Conservation (phyloP, 352 stramenopile species). For the Phytopythium ostracodes region DNA sequence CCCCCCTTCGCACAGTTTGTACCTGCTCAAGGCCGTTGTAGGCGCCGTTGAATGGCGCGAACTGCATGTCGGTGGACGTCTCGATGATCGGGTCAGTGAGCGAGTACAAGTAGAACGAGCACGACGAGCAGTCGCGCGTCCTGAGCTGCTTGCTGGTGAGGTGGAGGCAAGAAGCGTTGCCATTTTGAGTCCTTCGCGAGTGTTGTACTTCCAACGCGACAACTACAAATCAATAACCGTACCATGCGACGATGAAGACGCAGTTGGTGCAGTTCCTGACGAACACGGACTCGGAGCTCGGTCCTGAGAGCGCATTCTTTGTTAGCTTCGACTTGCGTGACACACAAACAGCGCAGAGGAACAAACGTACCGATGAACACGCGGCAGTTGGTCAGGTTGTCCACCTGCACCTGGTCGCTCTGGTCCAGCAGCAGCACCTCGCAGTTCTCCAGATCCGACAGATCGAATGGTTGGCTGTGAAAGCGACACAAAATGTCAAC, state of each 20-base stretch:
- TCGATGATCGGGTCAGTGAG: conserved; percentile 92
- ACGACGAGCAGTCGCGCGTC: conserved; percentile 79
- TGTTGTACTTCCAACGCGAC: neutral
- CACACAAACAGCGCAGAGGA: no score
- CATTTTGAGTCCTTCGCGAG: neutral
- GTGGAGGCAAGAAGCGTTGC: neutral
- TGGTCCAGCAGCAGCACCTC: conserved; percentile 85
- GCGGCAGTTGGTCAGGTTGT: conserved; percentile 83
- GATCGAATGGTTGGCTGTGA: conserved; percentile 79
- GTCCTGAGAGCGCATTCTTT: conserved; percentile 22
- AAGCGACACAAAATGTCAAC: no score
- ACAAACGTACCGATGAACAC: conserved; percentile 84
- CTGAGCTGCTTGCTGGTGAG: conserved; percentile 83
- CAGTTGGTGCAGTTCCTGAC: conserved; percentile 89
- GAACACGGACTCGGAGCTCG: conserved; percentile 87
- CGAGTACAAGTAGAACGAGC: conserved; percentile 86
- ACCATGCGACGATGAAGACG: conserved; percentile 87
- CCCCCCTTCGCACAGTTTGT: neutral
- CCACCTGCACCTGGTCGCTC: conserved; percentile 89
- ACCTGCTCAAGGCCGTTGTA: conserved; percentile 70
- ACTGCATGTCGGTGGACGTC: conserved; percentile 79
- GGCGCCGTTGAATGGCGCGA: conserved; percentile 87
- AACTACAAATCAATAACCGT: conserved; percentile 9
- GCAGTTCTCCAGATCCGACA: conserved; percentile 80
- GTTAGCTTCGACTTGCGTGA: neutral